These are phyloP conservation scores for Magnaporthiopsis incrustans DNA, from an alignment of 2,329 filamentous ascomycete species.

Conservation along the genomic window DNA sequence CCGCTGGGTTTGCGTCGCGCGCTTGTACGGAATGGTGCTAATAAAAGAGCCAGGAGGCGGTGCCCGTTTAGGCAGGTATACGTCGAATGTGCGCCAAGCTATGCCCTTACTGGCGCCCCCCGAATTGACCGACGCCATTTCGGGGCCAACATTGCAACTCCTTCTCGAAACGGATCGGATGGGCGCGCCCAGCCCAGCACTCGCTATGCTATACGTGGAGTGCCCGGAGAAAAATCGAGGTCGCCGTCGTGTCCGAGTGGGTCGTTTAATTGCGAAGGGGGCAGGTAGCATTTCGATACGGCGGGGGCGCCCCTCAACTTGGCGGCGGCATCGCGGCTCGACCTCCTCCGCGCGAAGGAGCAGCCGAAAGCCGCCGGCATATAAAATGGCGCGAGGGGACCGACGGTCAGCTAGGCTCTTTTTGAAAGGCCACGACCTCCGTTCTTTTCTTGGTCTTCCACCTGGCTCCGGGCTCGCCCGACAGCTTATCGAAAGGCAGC, in stretches of 20 bases:
- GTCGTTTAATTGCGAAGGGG: background rate
- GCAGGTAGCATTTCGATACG: background rate
- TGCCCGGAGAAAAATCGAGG: too few species aligned
- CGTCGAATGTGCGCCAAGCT: too few species aligned
- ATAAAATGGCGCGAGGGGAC: background rate
- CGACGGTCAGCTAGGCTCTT: background rate
- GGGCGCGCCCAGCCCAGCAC: background rate
- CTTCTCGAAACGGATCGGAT: too few species aligned
- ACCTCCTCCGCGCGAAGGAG: background rate
- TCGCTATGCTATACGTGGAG: background rate
- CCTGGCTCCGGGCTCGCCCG: background rate
- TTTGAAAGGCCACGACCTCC: background rate
- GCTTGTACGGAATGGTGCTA: too few species aligned
- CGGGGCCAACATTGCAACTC: too few species aligned
- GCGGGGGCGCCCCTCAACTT: too few species aligned
- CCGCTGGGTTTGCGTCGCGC: too few species aligned
- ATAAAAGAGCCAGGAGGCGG: too few species aligned
- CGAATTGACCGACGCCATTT: too few species aligned
- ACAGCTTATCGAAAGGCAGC: background rate
- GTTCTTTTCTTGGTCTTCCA: background rate
- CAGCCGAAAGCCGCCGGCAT: background rate
- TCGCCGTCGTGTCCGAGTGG: background rate
- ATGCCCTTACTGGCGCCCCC: too few species aligned
- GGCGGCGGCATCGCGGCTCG: background rate
- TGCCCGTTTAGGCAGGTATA: too few species aligned